Base-by-base conservation (phyloP, 2,329 filamentous ascomycete species). In the Trichophyton simii region DNA sequence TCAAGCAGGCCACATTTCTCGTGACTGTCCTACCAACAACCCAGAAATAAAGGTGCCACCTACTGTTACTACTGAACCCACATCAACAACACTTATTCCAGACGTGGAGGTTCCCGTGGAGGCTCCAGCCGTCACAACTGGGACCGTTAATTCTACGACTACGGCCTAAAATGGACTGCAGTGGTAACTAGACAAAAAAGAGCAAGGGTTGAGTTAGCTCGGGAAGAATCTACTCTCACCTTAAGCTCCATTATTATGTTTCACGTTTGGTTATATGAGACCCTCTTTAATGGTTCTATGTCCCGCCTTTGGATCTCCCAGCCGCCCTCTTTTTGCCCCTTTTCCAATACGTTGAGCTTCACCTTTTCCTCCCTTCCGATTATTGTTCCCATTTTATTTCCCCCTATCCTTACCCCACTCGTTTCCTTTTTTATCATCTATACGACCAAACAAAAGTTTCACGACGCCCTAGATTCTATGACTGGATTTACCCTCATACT, bases 1-100 rank as follows among this genome's bases (percentile, higher is more conserved):
- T 67, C 89, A 96, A 79, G 85, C 91, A 62, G 94, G 94, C 60
- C 92, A 97, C 78, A 97, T 97, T 76, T 95, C 90, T 63, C 88
- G 92, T 65, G 92, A 97, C 69, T 96, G 94, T 81, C 88, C 91
- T 76, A 91, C 84, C 86, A 87, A 84, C 67, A 80, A 82, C 67
- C 72, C 79, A 62, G 77, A 78, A 63, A 77, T 74, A 63, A 65
- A 68, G 42, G 65, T 66, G 59, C 61, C 68, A 59, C 65, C 68
- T 60, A 63, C 41, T 15, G 41, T 66, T 6, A 65, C 67, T 55
- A 63, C 66, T 48, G 68, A 72, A 20, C 69, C 74, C 2, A 67
- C 74, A 61, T 72, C 74, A 63, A 75, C 77, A 59, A 75, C 77
- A 59, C 75, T 78, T 63, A 28, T 15, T 25, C 50, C 50, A 18